These are phyloP conservation scores for Suhomyces vadensis DNA, from an alignment of 805 yeast genomes.

Conservation along the genomic window DNA sequence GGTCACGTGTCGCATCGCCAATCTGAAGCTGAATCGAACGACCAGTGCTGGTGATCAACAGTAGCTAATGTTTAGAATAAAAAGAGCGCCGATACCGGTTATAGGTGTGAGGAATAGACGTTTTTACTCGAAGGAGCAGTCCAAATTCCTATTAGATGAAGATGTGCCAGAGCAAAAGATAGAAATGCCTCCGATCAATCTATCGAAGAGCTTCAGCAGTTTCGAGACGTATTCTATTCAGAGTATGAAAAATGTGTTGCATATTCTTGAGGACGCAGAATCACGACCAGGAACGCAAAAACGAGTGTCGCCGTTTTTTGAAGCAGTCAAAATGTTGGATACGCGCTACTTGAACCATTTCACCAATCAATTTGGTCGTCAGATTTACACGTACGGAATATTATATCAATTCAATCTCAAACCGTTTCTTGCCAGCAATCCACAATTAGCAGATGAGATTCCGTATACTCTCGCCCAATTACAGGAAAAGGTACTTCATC, in stretches of 20 bases:
- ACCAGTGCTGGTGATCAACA: not conserved
- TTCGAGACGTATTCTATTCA: conserved; percentile 12
- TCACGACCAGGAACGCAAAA: conserved; percentile 3
- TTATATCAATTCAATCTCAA: conserved; percentile 13
- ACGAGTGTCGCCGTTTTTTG: conserved; percentile 9
- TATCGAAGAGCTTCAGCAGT: conserved; percentile 3
- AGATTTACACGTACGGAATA: conserved; percentile 12
- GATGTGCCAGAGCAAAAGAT: not conserved
- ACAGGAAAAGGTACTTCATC: not conserved
- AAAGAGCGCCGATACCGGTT: not conserved
- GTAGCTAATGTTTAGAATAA: not conserved
- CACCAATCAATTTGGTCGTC: conserved; percentile 14
- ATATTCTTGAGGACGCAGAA: conserved; percentile 15
- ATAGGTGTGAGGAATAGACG: not conserved
- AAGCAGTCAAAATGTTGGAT: conserved; percentile 12
- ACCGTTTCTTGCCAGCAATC: conserved; percentile 14
- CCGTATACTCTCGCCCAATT: not conserved
- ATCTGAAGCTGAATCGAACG: too few species aligned
- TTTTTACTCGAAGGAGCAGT: not conserved
- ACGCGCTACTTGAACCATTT: conserved; percentile 14
- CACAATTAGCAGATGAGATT: not conserved
- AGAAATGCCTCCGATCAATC: conserved; percentile 6
- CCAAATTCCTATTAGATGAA: not conserved
- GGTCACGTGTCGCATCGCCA: too few species aligned
- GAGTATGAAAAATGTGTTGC: conserved; percentile 16